Percentiles rank a stretch among this genome's conserved stretches.
phyloP scores from a whole-genome alignment of 208 protist genomes.

The Leishmania turanica region DNA sequence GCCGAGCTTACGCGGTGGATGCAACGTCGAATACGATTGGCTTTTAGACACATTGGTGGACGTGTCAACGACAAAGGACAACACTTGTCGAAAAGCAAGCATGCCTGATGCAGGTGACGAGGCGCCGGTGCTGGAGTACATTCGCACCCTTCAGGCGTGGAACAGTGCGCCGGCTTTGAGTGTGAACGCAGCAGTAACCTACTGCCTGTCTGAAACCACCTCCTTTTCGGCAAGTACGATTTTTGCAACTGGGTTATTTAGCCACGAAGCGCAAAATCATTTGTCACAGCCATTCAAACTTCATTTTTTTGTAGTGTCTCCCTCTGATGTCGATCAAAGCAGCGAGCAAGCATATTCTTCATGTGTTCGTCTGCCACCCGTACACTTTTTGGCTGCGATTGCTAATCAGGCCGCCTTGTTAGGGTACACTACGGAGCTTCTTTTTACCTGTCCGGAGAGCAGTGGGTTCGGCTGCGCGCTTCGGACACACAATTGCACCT shows the following conservation, averaged over 20 bases:
- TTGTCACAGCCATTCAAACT: conserved; percentile 26
- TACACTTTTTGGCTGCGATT: conserved; percentile 13
- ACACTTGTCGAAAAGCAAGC: neutral
- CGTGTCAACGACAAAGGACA: neutral
- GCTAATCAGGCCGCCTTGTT: conserved; percentile 6
- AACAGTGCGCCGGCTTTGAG: conserved; percentile 14
- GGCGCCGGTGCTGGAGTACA: conserved; percentile 13
- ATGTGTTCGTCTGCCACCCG: conserved; percentile 6
- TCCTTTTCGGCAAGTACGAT: conserved; percentile 25
- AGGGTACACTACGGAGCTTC: conserved; percentile 16
- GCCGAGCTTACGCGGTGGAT: neutral
- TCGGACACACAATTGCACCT: neutral
- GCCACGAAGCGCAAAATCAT: neutral
- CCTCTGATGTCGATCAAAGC: neutral
- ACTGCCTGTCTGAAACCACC: conserved; percentile 25
- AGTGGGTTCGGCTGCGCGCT: conserved; percentile 22
- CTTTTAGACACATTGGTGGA: conserved; percentile 8
- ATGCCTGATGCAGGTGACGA: neutral
- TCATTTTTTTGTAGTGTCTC: conserved; percentile 10
- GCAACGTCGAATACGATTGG: conserved; percentile 8
- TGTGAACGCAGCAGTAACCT: conserved; percentile 5
- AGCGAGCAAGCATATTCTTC: neutral
- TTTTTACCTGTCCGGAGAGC: conserved; percentile 10
- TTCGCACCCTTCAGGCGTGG: conserved; percentile 26
- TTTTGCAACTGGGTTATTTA: conserved; percentile 7